Percentiles rank a stretch among this genome's conserved stretches.
These are phyloP conservation scores for Leucogyrophana mollusca DNA, from an alignment of 768 basidiomycete genomes.

Conservation along the genomic window DNA sequence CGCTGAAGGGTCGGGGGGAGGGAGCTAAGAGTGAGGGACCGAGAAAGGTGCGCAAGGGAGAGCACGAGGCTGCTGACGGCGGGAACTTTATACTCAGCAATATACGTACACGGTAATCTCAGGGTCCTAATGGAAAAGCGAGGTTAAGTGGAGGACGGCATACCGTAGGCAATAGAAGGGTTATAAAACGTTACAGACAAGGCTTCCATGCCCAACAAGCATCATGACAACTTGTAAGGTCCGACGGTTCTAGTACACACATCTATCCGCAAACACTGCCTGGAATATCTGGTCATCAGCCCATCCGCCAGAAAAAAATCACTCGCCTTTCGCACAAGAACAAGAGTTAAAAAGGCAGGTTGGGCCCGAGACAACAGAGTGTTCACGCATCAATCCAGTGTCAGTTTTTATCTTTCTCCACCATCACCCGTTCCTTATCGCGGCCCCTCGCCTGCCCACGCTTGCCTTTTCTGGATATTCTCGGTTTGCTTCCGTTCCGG, in stretches of 20 bases:
- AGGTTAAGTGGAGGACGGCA: slow-evolving; percentile 28
- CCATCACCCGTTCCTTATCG: slow-evolving; percentile 1
- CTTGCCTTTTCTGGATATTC: too few relatives aligned
- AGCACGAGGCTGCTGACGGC: slow-evolving; percentile 20
- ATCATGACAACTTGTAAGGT: slow-evolving; percentile 14
- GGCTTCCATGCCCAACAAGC: slow-evolving; percentile 16
- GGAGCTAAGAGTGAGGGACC: slow-evolving; percentile 15
- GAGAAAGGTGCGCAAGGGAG: slow-evolving; percentile 11
- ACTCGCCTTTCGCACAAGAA: neutral
- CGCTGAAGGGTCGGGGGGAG: slow-evolving; percentile 13
- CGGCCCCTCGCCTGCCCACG: too few relatives aligned
- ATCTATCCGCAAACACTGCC: slow-evolving; percentile 13
- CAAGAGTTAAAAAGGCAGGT: slow-evolving; percentile 15
- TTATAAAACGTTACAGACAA: slow-evolving; percentile 15
- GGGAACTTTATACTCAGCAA: slow-evolving; percentile 28
- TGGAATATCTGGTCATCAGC: slow-evolving; percentile 15
- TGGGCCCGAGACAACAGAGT: slow-evolving; percentile 9
- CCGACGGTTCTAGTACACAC: slow-evolving; percentile 7
- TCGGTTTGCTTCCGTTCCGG: too few relatives aligned
- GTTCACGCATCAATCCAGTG: slow-evolving; percentile 7
- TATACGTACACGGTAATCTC: slow-evolving; percentile 34
- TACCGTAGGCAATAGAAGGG: slow-evolving; percentile 29
- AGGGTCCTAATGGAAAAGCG: slow-evolving; percentile 30
- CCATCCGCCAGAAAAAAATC: neutral
- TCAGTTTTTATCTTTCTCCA: neutral